phyloP scores from a whole-genome alignment of 768 basidiomycete species.

The Rhizopogon vesiculosus region DNA sequence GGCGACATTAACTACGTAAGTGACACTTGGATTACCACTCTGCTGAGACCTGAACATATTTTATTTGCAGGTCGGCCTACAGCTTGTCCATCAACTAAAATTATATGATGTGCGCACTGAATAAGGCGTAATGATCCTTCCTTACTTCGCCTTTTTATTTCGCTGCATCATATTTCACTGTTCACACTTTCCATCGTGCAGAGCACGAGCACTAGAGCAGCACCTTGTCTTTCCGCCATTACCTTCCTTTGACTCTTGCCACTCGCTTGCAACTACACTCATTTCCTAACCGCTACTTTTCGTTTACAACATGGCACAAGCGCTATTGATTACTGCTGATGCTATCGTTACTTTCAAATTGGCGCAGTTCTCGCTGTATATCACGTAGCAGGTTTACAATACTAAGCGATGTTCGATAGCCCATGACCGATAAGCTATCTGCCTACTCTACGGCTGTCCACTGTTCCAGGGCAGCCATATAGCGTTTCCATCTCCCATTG shows the following conservation, averaged over 20 bases:
- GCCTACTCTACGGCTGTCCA: slow-evolving; percentile 10
- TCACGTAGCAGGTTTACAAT: not conserved
- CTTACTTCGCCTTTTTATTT: not conserved
- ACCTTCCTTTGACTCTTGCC: not conserved
- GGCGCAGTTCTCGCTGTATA: not conserved
- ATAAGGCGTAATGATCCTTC: not conserved
- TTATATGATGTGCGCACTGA: not conserved
- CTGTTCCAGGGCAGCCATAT: slow-evolving; percentile 13
- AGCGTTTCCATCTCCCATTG: slow-evolving; percentile 22
- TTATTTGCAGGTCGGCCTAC: slow-evolving; percentile 36
- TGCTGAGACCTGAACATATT: not conserved
- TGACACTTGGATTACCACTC: not conserved
- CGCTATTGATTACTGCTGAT: not conserved
- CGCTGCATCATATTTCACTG: not conserved
- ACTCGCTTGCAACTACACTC: not conserved
- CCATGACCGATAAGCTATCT: not conserved
- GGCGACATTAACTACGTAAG: slow-evolving; percentile 51
- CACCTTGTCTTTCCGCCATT: not conserved
- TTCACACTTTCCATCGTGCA: not conserved
- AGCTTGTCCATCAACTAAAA: slow-evolving; percentile 40
- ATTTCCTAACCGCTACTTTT: not conserved
- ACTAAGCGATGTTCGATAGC: not conserved
- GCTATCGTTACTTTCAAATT: not conserved
- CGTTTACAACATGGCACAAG: not conserved
- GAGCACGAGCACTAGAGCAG: not conserved